A percentile compares a stretch with the other conserved stretches of the same genome.
Conservation (phyloP, 192 early-diverging fungal genomes). For the Coemansia sp. region DNA sequence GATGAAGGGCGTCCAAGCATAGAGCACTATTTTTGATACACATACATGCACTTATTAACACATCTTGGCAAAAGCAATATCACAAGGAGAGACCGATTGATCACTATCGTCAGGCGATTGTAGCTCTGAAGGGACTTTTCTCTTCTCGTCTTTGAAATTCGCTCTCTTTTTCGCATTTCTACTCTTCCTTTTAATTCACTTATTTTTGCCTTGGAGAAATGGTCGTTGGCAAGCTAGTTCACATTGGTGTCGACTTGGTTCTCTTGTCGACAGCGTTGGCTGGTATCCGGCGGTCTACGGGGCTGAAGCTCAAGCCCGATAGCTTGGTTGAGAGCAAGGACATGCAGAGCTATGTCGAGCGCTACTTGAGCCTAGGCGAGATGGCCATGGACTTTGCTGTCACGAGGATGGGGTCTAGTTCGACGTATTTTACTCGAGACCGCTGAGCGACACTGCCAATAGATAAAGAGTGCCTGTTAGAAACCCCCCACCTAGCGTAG, state of each 20-base stretch:
- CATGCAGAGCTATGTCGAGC: conserved; percentile 31
- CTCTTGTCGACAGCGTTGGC: conserved; percentile 42
- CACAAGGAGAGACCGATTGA: background rate
- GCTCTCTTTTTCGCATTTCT: background rate
- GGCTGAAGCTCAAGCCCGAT: conserved; percentile 32
- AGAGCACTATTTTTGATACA: background rate
- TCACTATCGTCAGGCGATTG: background rate
- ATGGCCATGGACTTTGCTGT: conserved; percentile 27
- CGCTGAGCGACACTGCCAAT: background rate
- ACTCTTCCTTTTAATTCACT: background rate
- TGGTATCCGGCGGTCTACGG: conserved; percentile 42
- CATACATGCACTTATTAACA: no score
- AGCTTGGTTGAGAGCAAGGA: conserved; percentile 33
- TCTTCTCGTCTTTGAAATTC: background rate
- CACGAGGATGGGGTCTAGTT: conserved; percentile 20
- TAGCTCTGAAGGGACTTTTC: background rate
- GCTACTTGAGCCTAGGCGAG: conserved; percentile 34
- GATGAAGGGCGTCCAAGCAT: conserved; percentile 29
- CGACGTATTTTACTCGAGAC: conserved; percentile 24
- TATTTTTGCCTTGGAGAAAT: conserved; percentile 6
- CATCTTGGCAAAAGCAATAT: no score
- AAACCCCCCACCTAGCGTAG: background rate
- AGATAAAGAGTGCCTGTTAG: background rate
- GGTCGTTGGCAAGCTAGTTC: conserved; percentile 33
- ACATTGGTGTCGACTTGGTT: conserved; percentile 44